Evolutionary conservation across 2,329 filamentous ascomycete species (phyloP), one percentile per base, ranked within the genome.

Genomic region (Macrophomina tecta): DNA sequence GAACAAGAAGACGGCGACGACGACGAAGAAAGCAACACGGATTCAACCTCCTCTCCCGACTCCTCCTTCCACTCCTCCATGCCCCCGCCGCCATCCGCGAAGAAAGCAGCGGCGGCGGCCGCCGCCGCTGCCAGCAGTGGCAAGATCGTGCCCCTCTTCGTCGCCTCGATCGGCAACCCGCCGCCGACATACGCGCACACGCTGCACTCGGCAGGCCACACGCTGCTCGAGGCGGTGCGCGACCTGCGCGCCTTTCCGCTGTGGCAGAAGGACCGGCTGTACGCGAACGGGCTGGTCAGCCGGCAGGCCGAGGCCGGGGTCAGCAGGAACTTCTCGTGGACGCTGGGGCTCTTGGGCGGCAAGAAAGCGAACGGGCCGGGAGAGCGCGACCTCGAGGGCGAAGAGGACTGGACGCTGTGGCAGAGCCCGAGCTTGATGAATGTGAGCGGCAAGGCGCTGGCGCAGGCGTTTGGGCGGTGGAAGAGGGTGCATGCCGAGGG

Each of bases 131-230:
- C 14, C n/a, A 14, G 12, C 6, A 69, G 73, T 36, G 70, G 71
- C 36, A 73, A 71, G 16, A 71, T 73, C 18, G 71, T 78, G 62
- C 80, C 82, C 46, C 87, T 97, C 72, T 87, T 98, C 66, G 84
- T 98, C 73, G 87, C 93, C 81, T 95, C 92, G 69, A 86, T 99
- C 69, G 95, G 95, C 71, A 98, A 98, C 73, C 93, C 91, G 6
- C 72, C 73, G 66, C 82, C 88, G 2, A 76, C 80, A 28, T 94
- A 94, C 78, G 86, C 87, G 70, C 85, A 90, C 69, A 96, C 92
- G 23, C 88, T 94, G 7, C 95, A 98, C 80, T 94, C 90, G 30
- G 93, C 93, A 14, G 95, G 94, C 11, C 94, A 98, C 81, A 86
- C 89, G 66, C 86, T 93, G 53, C 86, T 97, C 70, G 82, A 86